These are phyloP conservation scores for Trichomonascus vanleenenianus DNA, from an alignment of 805 yeast species.

Conservation along the genomic window DNA sequence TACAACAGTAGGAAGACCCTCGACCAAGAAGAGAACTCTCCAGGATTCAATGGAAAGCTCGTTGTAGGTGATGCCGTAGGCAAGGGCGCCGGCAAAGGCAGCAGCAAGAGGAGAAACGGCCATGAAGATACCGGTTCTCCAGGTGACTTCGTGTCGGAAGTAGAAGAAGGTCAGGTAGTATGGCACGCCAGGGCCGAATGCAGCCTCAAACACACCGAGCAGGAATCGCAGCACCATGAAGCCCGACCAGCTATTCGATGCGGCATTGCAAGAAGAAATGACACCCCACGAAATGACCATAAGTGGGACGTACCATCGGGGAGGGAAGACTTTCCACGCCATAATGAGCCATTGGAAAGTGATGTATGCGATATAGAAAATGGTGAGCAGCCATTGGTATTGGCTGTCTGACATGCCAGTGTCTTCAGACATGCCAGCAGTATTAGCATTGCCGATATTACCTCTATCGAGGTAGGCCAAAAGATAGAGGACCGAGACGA, in stretches of 20 bases:
- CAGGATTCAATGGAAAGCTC: constrained; percentile 28
- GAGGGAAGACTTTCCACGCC: constrained; percentile 37
- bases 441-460: constrained; percentile 45
- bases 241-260: constrained; percentile 35
- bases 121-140: constrained; percentile 24
- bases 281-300: constrained; percentile 45
- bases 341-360: constrained; percentile 35
- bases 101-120: constrained; percentile 38
- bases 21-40: constrained; percentile 41
- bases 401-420: constrained; percentile 34
- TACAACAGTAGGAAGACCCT: constrained; percentile 38
- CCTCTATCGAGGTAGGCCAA: constrained; percentile 44
- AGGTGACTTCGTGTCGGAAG: constrained; percentile 23
- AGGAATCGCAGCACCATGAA: constrained; percentile 36
- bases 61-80: constrained; percentile 28
- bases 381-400: constrained; percentile 38
- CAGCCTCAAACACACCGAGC: constrained; percentile 32
- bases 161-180: constrained; percentile 28
- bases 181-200: constrained; percentile 27
- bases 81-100: constrained; percentile 50
- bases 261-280: constrained; percentile 39
- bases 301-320: constrained; percentile 36
- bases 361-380: constrained; percentile 42
- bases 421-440: constrained; percentile 42
- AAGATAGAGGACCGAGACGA: constrained; percentile 39